These are phyloP conservation scores for Paraleonurus japonicus DNA, from an alignment of 257 asterid species.

Conservation along the genomic window DNA sequence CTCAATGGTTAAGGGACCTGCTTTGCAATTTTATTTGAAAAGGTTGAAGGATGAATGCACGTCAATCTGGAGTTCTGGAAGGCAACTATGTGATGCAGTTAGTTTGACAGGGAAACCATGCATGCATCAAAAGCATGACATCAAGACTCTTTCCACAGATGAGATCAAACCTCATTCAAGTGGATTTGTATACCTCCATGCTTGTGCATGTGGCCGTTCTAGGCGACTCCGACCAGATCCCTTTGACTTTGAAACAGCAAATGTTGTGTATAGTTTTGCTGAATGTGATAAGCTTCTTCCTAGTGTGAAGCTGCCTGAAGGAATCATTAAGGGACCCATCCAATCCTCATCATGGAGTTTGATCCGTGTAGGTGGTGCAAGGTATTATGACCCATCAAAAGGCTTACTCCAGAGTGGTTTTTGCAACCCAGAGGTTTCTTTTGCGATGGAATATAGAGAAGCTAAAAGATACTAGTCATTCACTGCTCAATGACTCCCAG, in stretches of 20 bases:
- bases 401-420: constrained; percentile 94
- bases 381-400: constrained; percentile 74
- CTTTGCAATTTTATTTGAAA: constrained; percentile 50
- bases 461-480: constrained; percentile 32
- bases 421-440: constrained; percentile 72
- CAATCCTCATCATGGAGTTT: constrained; percentile 70
- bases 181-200: constrained; percentile 91
- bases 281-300: constrained; percentile 96
- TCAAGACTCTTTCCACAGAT: constrained; percentile 31
- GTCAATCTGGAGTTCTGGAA: constrained; percentile 79
- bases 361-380: constrained; percentile 82
- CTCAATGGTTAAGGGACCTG: constrained; percentile 90
- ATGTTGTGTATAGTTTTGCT: constrained; percentile 49
- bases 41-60: constrained; percentile 79
- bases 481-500: constrained; percentile 34
- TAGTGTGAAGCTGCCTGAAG: constrained; percentile 49
- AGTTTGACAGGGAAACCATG: constrained; percentile 97
- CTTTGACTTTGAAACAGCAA: constrained; percentile 83
- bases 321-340: constrained; percentile 44
- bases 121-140: constrained; percentile 75
- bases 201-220: constrained; percentile 99
- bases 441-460: constrained; percentile 70
- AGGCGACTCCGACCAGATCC: constrained; percentile 82
- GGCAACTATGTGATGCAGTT: constrained; percentile 94
- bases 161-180: constrained; percentile 71